Base-by-base conservation (phyloP, 805 yeast species). In the Lipomyces orientalis region DNA sequence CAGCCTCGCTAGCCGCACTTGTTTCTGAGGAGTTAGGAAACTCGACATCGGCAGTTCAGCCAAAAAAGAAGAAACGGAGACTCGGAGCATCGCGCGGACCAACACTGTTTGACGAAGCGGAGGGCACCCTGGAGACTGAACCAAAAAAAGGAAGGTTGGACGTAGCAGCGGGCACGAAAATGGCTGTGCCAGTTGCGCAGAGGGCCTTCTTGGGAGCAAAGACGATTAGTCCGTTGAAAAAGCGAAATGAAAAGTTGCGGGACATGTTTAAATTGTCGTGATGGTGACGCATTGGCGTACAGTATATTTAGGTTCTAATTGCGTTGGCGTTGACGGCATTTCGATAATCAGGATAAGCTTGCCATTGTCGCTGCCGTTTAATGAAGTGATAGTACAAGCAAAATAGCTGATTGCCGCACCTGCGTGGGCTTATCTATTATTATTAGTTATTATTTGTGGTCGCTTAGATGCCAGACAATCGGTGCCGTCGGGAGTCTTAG, bases 191-290 rank as follows among this genome's bases (percentile, higher is more conserved):
- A 16, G 61, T 43, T 37, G 58, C 71, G 19, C 69, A 67, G 57
- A 43, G 67, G 25, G 43, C 66, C 14, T 59, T 65, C 14, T 16
- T 62, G n/a, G 65, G 57, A 2, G 62, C 64, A 6, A 64, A 60
- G 51, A 46, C 46, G 35, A 67, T 69, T 8, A 69, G 72, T 55
- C 72, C 72, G 46, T 51, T 69, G 46, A 69, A 69, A 49, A 62
- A 67, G 56, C 49, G 72, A 16, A 69, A 69, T 25, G 71, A 63
- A 55, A 52, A 52, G 9, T 29, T 69, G 52, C 55, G 72, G 16
- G 66, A 60, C 49, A 60, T 69, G 62, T 69, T 69, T 33, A 68
- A 67, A 46, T 16, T 68, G 54, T 61, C 49, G 49, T 43, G 22
- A 43, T 16, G 7, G 22, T 16, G n/a, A 5, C 49, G 49, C 16